Evolutionary conservation across 2,329 filamentous ascomycete genomes (phyloP).

Genomic region (Cyphellophora europaea): DNA sequence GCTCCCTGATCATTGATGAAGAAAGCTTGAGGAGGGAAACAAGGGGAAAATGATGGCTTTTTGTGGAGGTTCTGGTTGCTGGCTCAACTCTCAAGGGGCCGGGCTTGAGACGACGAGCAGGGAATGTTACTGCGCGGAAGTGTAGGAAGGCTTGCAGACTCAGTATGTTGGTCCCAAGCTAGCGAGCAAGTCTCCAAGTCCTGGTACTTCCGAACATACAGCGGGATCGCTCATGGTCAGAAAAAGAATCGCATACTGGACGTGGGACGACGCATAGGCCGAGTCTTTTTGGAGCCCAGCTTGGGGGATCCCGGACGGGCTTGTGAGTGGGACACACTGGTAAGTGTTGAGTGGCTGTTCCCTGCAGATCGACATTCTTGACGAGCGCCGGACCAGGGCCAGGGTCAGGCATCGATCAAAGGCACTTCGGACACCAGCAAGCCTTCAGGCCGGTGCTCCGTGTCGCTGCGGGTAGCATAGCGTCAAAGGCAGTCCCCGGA

Average conservation of each 20-base stretch:
- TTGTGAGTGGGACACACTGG: no score
- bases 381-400: no score
- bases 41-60: background rate
- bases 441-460: no score
- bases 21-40: background rate
- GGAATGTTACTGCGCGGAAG: background rate
- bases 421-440: no score
- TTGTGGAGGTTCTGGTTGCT: background rate
- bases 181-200: background rate
- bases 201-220: background rate
- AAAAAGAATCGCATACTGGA: background rate
- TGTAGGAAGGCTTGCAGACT: background rate
- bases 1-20: no score
- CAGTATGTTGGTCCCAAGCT: slow-evolving; percentile 1
- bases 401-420: no score
- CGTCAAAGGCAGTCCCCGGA: background rate
- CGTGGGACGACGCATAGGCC: no score
- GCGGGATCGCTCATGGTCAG: background rate
- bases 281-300: no score
- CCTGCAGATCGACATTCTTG: slow-evolving; percentile 1
- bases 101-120: background rate
- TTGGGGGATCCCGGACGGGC: no score
- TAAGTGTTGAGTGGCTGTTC: background rate
- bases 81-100: background rate
- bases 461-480: background rate